phyloP scores from a whole-genome alignment of 331 rosid species.

The Malus hybrid region DNA sequence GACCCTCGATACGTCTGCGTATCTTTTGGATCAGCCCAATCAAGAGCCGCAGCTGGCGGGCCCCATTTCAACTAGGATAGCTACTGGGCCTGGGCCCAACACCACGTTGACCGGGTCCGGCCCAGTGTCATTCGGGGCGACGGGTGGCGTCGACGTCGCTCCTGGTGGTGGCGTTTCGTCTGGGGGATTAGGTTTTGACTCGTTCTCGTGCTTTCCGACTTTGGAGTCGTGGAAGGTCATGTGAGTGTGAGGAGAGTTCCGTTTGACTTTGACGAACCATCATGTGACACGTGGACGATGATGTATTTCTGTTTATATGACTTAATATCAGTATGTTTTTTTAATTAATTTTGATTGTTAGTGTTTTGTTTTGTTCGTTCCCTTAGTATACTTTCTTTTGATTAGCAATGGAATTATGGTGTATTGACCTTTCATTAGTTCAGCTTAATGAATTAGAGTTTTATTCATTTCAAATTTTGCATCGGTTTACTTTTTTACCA shows the following conservation, averaged over 20 bases:
- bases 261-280: background rate
- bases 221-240: constrained; percentile 90
- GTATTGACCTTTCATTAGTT: background rate
- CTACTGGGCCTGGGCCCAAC: constrained; percentile 4
- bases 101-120: constrained; percentile 4
- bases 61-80: constrained; percentile 1
- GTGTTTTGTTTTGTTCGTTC: background rate
- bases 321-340: background rate
- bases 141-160: background rate
- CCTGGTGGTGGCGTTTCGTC: constrained; percentile 13
- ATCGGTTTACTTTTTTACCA: too few species aligned
- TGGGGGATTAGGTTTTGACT: constrained; percentile 54
- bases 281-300: background rate
- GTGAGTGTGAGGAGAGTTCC: constrained; percentile 18
- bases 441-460: too few species aligned
- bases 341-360: background rate
- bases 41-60: constrained; percentile 12
- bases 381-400: background rate
- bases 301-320: background rate
- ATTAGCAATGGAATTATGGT: background rate
- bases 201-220: constrained; percentile 68
- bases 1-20: constrained; percentile 86
- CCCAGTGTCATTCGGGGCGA: constrained; percentile 12
- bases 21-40: constrained; percentile 44
- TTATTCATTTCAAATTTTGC: too few species aligned